A percentile compares a stretch with the other conserved stretches of the same genome.
Conservation (phyloP, 73 alveolate genomes). For the Paramecium sexaurelia region DNA sequence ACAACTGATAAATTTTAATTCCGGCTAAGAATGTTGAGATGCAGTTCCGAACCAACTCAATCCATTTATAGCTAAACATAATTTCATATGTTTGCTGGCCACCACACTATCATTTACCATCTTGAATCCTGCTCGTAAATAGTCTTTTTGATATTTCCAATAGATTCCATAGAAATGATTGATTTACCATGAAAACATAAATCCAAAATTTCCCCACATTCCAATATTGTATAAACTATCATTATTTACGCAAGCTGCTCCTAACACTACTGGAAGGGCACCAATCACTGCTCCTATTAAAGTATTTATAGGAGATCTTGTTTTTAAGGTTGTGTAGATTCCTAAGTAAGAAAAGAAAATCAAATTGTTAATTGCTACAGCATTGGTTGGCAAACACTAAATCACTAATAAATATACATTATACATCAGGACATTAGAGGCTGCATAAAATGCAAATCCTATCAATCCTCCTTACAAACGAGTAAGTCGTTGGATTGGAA, state of each 20-base stretch:
- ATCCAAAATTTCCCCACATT: conserved; percentile 67
- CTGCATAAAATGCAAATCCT: conserved; percentile 71
- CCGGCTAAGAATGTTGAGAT: neutral
- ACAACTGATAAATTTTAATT: conserved; percentile 8
- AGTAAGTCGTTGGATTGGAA: conserved; percentile 70
- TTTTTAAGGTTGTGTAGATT: conserved; percentile 82
- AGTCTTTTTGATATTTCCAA: conserved; percentile 80
- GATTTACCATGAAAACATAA: conserved; percentile 85
- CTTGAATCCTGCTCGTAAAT: conserved; percentile 84
- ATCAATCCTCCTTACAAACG: conserved; percentile 66
- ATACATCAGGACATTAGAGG: conserved; percentile 56
- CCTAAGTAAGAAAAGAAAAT: conserved; percentile 76
- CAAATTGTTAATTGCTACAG: conserved; percentile 74
- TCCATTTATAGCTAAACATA: neutral
- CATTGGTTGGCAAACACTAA: conserved; percentile 68
- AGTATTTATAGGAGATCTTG: conserved; percentile 73
- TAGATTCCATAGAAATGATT: conserved; percentile 90
- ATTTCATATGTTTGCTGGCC: conserved; percentile 15
- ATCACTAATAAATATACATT: conserved; percentile 20
- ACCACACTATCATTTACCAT: conserved; percentile 66
- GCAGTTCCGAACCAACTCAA: conserved; percentile 31
- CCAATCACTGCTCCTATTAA: conserved; percentile 90
- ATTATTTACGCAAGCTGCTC: conserved; percentile 81
- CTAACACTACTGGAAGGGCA: conserved; percentile 86
- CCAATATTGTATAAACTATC: conserved; percentile 56